phyloP scores from a whole-genome alignment of 163 green algal species.

The Chlorella variabilis region DNA sequence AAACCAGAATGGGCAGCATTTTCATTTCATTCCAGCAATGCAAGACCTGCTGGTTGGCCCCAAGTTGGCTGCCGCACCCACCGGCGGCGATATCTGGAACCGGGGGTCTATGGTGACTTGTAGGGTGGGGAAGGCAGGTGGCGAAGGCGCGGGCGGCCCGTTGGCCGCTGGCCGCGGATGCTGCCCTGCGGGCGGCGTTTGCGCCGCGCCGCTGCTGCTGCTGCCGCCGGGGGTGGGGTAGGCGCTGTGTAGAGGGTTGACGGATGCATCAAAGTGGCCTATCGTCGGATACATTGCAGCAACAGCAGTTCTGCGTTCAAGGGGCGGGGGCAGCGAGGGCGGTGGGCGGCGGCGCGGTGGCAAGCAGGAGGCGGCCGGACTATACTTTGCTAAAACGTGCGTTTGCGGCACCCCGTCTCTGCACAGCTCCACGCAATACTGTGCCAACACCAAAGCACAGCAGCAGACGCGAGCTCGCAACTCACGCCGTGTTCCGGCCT shows the following conservation, averaged over 20 bases:
- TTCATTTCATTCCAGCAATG: too few relatives aligned
- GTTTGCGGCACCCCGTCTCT: too few relatives aligned
- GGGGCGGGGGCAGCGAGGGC: too few relatives aligned
- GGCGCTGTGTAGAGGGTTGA: conserved; percentile 1
- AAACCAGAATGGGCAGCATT: too few relatives aligned
- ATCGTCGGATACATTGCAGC: conserved; percentile 33
- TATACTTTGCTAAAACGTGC: too few relatives aligned
- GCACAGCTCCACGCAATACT: too few relatives aligned
- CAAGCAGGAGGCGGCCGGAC: too few relatives aligned
- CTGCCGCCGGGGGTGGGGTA: not conserved
- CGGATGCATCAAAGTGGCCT: not conserved
- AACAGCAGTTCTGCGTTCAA: not conserved
- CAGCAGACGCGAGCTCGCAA: too few relatives aligned
- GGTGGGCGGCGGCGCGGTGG: too few relatives aligned
- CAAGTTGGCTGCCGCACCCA: not conserved
- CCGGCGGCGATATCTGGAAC: conserved; percentile 4
- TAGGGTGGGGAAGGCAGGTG: conserved; percentile 10
- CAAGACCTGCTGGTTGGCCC: too few relatives aligned
- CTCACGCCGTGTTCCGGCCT: too few relatives aligned
- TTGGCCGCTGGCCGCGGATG: not conserved
- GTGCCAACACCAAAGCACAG: too few relatives aligned
- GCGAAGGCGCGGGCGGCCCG: not conserved
- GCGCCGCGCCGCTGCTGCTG: not conserved
- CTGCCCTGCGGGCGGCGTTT: not conserved
- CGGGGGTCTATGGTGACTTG: conserved; percentile 27